Base-by-base conservation (phyloP, 805 yeast genomes). In the Lipomyces chichibuensis region DNA sequence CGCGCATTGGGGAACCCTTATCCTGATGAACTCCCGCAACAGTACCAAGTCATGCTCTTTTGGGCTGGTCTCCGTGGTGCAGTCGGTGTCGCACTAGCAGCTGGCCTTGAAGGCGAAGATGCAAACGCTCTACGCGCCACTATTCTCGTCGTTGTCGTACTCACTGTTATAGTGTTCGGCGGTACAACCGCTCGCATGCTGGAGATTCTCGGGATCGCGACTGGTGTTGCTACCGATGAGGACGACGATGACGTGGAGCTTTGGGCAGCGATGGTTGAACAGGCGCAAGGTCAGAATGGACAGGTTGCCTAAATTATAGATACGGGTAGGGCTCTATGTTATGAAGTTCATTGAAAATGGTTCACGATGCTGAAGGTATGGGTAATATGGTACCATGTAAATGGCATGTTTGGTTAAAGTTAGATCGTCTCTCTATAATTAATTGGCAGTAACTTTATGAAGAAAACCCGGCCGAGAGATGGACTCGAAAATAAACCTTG, bases 1-100 rank as follows among this genome's bases (percentile, higher is more conserved):
- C 83, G 84, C 7, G 62, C 66, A 20, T 49, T 37, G 3, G 66
- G 67, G 6, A 76, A 75, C 73, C 32, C 64, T 74, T 33, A 84
- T 11, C 89, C 91, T 1, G 97, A 92, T 73, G 99, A 95, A 79
- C 92, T 95, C 69, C 94, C 97, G 33, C 94, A 92, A 74, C 91
- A 90, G 68, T 95, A 95, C 78, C 98, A 95, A 80, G 91, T 92
- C 91, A 95, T 95, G 99, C 92, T 94, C 60, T 95, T 95, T 78
- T 95, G 99, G 99, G 99, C 99, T 0, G 99, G 99, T 2, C 82
- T 95, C 64, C 84, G 99, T 75, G 99, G 99, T 67, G 99, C 99
- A 0, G 99, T 95, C 46, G 99, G 99, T 71, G 99, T 95, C 3
- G 99, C 99, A 0, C 84, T 95, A 74, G 99, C 99, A 0, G 92